Evolutionary conservation across 2,329 filamentous ascomycete species (phyloP), one percentile per base, ranked within the genome.

Genomic region (Hirsutella minnesotensis): DNA sequence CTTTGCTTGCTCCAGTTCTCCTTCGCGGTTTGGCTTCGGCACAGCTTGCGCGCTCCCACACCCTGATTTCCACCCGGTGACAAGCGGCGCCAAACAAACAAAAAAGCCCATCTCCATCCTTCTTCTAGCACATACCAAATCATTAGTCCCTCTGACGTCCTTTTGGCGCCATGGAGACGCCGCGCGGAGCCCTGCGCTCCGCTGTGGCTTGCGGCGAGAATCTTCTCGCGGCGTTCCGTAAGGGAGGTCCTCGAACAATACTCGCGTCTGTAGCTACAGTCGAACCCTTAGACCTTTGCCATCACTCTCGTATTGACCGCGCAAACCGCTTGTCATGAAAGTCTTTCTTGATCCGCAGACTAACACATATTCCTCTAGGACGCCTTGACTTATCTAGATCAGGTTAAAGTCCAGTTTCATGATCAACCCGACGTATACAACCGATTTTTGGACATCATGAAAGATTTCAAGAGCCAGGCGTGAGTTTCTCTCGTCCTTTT

Each of bases 371-470:
- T n/a, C 9, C 15, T 5, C 4, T 52, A 77, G 70, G 70, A 79
- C 57, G 92, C 92, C 27, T 73, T 98, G 37, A 95, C 88, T 56
- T 98, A 98, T 58, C 77, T 98, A 20, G 92, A 98, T 58, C 92
- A 96, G 63, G 92, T 98, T 49, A 98, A 98, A 64, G 89, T 96
- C 22, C 89, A 95, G 57, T 98, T 98, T 53, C 85, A 88, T 47
- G 90, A 96, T 49, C 88, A 95, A 52, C 89, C 92, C 4, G 90
- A 96, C 61, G 92, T 98, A 1, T 98, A 98, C 57, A 96, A 96
- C 56, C 75, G 86, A 31, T 96, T 98, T 54, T 68, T 98, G 38
- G 92, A 98, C 54, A 98, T 98, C 39, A 98, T 98, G 92, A 98
- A 98, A 58, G 92, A 98, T 54, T 98, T 98, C 62, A 98, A 98